Conservation (phyloP, 1,284 basidiomycete species). For the Vanrija sp. region DNA sequence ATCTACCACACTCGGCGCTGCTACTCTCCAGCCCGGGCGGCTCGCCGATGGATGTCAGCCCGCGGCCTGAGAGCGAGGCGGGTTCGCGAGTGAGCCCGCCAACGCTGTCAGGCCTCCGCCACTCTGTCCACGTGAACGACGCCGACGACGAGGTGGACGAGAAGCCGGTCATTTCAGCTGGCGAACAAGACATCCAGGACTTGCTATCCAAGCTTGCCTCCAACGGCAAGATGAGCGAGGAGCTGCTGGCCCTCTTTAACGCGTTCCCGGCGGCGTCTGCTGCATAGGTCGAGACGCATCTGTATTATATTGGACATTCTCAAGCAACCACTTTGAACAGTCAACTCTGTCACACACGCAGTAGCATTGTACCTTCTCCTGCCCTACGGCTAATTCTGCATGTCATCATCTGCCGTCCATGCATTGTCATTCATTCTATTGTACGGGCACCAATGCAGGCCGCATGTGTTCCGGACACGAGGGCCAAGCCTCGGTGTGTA, state of each 20-base stretch:
- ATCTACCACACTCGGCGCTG: slow-evolving; percentile 33
- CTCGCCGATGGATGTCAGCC: slow-evolving; percentile 6
- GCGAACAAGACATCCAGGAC: slow-evolving; percentile 4
- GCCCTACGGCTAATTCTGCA: not conserved
- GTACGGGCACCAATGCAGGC: no score
- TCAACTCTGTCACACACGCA: not conserved
- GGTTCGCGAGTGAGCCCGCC: slow-evolving; percentile 4
- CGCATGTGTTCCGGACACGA: no score
- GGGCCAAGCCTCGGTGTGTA: no score
- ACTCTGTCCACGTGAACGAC: slow-evolving; percentile 7
- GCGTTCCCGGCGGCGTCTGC: slow-evolving; percentile 7
- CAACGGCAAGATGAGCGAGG: slow-evolving; percentile 6
- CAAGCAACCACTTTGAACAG: not conserved
- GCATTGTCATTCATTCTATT: slow-evolving; percentile 2
- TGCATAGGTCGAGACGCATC: not conserved
- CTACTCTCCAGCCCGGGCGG: slow-evolving; percentile 25
- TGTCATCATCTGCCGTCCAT: slow-evolving; percentile 4
- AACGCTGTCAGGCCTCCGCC: slow-evolving; percentile 4
- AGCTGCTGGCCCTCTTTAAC: slow-evolving; percentile 19
- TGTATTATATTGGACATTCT: not conserved
- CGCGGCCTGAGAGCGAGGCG: slow-evolving; percentile 5
- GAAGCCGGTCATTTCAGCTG: not conserved
- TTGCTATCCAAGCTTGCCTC: slow-evolving; percentile 11
- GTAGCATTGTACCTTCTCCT: not conserved
- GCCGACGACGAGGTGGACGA: not conserved